These are phyloP conservation scores for Leptographium lundbergii DNA, from an alignment of 2,329 filamentous ascomycete species.

Conservation along the genomic window DNA sequence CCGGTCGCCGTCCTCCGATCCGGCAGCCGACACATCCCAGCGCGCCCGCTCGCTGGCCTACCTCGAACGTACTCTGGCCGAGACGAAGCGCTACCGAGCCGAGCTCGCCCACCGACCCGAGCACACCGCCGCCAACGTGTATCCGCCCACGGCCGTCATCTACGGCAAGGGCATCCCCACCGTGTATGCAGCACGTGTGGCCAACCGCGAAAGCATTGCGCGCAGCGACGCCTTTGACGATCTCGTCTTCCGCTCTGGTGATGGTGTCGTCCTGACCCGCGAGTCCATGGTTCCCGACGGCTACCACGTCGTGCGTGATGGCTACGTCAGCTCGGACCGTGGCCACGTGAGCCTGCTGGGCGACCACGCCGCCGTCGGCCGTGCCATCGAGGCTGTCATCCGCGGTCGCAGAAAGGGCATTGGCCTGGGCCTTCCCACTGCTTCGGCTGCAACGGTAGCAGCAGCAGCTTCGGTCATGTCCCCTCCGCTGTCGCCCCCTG, in stretches of 20 bases:
- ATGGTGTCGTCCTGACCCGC: constrained; percentile 76
- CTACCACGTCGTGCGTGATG: constrained; percentile 61
- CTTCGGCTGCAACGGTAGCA: background rate
- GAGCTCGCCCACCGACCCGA: constrained; percentile 51
- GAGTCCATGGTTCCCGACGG: constrained; percentile 77
- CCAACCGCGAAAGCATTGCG: constrained; percentile 59
- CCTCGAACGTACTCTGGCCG: constrained; percentile 59
- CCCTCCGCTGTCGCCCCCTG: background rate
- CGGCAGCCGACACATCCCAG: constrained; percentile 25
- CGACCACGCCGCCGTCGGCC: constrained; percentile 69
- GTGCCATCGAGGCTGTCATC: constrained; percentile 55
- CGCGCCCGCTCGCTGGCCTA: constrained; percentile 45
- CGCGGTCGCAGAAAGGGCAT: constrained; percentile 60
- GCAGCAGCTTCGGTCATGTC: background rate
- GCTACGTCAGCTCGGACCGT: constrained; percentile 65
- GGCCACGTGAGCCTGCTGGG: constrained; percentile 83
- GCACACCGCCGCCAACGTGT: constrained; percentile 54
- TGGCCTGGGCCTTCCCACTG: constrained; percentile 38
- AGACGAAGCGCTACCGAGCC: constrained; percentile 61
- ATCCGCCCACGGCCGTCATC: constrained; percentile 71
- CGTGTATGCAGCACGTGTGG: constrained; percentile 67
- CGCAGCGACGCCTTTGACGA: constrained; percentile 73
- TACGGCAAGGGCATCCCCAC: constrained; percentile 84
- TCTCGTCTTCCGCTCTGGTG: constrained; percentile 72
- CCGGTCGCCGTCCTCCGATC: background rate